Conservation (phyloP, 257 asterid species). For the Forsythia suspensa region DNA sequence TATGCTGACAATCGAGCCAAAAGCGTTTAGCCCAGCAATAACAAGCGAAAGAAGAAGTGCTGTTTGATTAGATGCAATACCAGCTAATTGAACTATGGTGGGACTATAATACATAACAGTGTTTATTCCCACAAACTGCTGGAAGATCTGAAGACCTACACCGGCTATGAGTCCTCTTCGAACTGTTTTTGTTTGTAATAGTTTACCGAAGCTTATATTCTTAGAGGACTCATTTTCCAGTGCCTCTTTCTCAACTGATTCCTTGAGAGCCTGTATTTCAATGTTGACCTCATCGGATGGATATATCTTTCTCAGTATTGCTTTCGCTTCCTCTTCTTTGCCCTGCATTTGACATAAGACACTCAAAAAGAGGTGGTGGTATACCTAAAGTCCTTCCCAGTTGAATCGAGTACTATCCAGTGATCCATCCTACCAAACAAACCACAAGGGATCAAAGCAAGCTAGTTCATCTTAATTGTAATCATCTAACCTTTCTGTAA, state of each 20-base stretch:
- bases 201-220: slow-evolving; percentile 27
- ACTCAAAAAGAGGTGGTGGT: background rate
- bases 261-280: slow-evolving; percentile 36
- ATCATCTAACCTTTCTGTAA: slow-evolving; percentile 37
- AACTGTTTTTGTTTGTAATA: slow-evolving; percentile 27
- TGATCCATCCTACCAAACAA: too few species aligned
- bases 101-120: slow-evolving; percentile 47
- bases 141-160: slow-evolving; percentile 42
- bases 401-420: too few species aligned
- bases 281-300: slow-evolving; percentile 30
- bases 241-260: slow-evolving; percentile 32
- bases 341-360: slow-evolving; percentile 26
- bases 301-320: slow-evolving; percentile 38
- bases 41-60: slow-evolving; percentile 40
- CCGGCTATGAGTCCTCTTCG: slow-evolving; percentile 48
- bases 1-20: slow-evolving; percentile 47
- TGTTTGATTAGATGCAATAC: slow-evolving; percentile 36
- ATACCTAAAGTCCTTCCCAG: too few species aligned
- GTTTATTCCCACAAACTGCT: slow-evolving; percentile 49
- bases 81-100: slow-evolving; percentile 43
- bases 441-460: too few species aligned
- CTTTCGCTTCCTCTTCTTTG: slow-evolving; percentile 39
- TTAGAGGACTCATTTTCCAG: slow-evolving; percentile 28
- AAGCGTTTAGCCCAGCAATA: slow-evolving; percentile 39
- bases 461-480: background rate